phyloP scores from a whole-genome alignment of 2,329 filamentous ascomycete genomes.

The Nannizziopsis barbatae region DNA sequence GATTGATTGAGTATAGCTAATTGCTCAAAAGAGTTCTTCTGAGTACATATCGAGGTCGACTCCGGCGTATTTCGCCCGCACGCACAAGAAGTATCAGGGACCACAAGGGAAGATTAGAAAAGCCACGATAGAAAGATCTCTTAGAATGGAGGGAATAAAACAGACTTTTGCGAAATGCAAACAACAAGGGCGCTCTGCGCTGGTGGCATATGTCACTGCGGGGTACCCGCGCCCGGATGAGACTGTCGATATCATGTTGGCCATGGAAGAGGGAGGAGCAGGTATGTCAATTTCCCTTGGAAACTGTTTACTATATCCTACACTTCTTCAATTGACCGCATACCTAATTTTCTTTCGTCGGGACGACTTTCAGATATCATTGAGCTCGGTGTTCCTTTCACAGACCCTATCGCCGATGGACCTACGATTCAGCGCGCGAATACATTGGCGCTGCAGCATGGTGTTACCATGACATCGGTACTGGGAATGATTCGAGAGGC shows the following conservation, averaged over 20 bases:
- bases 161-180: constrained; percentile 48
- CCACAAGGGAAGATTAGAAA: no score
- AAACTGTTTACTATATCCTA: neutral
- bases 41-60: no score
- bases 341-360: neutral
- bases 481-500: constrained; percentile 77
- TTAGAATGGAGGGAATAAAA: constrained; percentile 44
- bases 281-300: constrained; percentile 45
- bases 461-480: constrained; percentile 68
- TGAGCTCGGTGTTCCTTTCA: constrained; percentile 92
- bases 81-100: no score
- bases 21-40: no score
- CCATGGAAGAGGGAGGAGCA: constrained; percentile 83
- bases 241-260: constrained; percentile 73
- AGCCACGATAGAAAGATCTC: no score
- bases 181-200: constrained; percentile 55
- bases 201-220: constrained; percentile 93
- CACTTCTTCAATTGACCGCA: neutral
- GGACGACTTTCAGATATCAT: constrained; percentile 58
- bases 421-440: constrained; percentile 95
- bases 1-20: no score
- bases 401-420: constrained; percentile 94
- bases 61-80: no score
- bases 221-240: constrained; percentile 76
- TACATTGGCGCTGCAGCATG: constrained; percentile 77